Percentiles rank a stretch among this genome's conserved stretches.
These are phyloP conservation scores for Myochromella boudieri DNA, from an alignment of 768 basidiomycete species.

Conservation along the genomic window DNA sequence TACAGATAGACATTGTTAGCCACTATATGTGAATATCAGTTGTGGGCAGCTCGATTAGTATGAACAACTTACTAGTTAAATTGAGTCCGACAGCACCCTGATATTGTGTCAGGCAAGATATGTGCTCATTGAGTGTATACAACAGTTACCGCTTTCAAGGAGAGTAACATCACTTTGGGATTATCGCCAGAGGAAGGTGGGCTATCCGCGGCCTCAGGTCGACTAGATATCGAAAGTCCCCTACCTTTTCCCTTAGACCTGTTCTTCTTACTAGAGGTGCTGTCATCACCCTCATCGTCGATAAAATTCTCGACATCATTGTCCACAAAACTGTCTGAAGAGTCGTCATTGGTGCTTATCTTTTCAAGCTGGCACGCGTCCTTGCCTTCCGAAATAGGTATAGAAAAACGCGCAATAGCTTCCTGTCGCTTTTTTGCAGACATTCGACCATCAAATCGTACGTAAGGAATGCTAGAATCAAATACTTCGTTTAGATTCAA, in stretches of 20 bases:
- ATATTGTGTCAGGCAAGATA: slow-evolving; percentile 1
- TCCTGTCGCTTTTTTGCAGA: slow-evolving; percentile 80
- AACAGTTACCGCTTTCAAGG: slow-evolving; percentile 64
- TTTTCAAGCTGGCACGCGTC: slow-evolving; percentile 2
- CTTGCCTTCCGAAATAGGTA: slow-evolving; percentile 47
- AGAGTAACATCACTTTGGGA: slow-evolving; percentile 83
- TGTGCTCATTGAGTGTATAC: neutral
- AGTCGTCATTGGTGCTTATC: slow-evolving; percentile 20
- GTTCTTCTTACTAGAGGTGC: slow-evolving; percentile 14
- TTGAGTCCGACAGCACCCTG: slow-evolving; percentile 85
- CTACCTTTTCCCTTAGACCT: slow-evolving; percentile 37
- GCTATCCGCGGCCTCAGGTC: slow-evolving; percentile 5
- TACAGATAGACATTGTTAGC: slow-evolving; percentile 86
- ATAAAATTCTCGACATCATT: slow-evolving; percentile 28
- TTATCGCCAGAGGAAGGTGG: slow-evolving; percentile 37
- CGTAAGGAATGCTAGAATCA: slow-evolving; percentile 60
- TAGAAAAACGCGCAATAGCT: slow-evolving; percentile 69
- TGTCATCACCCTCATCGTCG: slow-evolving; percentile 32
- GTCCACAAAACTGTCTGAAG: slow-evolving; percentile 32
- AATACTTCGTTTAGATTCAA: slow-evolving; percentile 1
- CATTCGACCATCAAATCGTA: slow-evolving; percentile 85
- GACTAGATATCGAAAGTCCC: slow-evolving; percentile 6
- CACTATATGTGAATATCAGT: slow-evolving; percentile 31
- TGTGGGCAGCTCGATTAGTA: neutral
- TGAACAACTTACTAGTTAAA: slow-evolving; percentile 51